phyloP scores from a whole-genome alignment of 495 filamentous ascomycete genomes.

The Aspergillus nidulans region DNA sequence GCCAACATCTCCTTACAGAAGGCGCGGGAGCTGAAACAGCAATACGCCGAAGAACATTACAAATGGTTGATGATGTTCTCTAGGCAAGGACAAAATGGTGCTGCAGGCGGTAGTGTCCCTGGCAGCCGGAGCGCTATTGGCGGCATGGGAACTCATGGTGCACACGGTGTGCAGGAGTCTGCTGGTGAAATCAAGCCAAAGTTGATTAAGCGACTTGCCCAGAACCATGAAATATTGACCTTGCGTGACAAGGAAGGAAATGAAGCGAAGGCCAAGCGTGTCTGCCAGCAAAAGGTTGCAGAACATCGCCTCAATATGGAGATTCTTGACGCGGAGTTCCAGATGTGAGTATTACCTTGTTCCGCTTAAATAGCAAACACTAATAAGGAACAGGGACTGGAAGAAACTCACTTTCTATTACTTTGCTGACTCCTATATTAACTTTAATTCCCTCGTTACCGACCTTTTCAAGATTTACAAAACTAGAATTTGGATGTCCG shows the following conservation, averaged over 20 bases:
- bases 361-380: not conserved
- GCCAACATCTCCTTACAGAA: constrained; percentile 78
- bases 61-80: constrained; percentile 98
- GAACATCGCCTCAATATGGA: constrained; percentile 97
- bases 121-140: constrained; percentile 59
- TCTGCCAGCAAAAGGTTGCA: constrained; percentile 91
- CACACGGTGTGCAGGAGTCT: constrained; percentile 71
- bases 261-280: constrained; percentile 93
- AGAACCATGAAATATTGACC: constrained; percentile 80
- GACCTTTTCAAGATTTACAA: constrained; percentile 99
- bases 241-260: constrained; percentile 94
- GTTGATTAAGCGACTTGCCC: constrained; percentile 90
- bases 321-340: constrained; percentile 98
- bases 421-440: constrained; percentile 96
- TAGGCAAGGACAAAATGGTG: constrained; percentile 59
- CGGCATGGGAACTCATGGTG: constrained; percentile 66
- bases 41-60: constrained; percentile 89
- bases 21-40: constrained; percentile 82
- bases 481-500: constrained; percentile 98
- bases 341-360: constrained; percentile 65
- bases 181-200: constrained; percentile 83
- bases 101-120: constrained; percentile 44
- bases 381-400: constrained; percentile 68
- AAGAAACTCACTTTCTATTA: constrained; percentile 99
- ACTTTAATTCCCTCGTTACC: constrained; percentile 95